Evolutionary conservation across 768 basidiomycete species (phyloP), one percentile per base, ranked within the genome.

Genomic region (Termitomyces sp.): DNA sequence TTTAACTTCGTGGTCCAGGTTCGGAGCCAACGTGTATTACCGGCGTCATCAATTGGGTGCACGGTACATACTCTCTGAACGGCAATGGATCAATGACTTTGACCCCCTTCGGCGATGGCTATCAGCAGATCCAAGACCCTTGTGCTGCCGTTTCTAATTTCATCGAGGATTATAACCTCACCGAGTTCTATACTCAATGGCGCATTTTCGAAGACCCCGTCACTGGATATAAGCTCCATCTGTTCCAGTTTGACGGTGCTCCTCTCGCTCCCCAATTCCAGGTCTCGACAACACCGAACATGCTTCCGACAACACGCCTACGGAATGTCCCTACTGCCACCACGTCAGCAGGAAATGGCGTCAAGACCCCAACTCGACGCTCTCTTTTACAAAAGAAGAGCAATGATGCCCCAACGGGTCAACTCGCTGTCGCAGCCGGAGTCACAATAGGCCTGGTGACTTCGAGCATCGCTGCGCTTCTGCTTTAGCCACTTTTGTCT

Each of bases 91-190:
- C 93, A 10, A 82, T 98, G 57, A 68, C 80, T 41, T 73, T 93
- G 65, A 72, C 67, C 3, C 91, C 94, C 1, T 80, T 93, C 60
- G 81, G 78, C 17, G 96, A 99, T 68, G 96, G 96, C 15, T 91
- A 84, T 72, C 93, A 97, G 69, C 95, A 96, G 76, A 80, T 98
- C 41, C 94, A 99, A 75, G 89, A 95, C 62, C 88, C 94, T 0
- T 99, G 96, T 66, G 89, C 88, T 1, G 90, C 94, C 10, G 76
- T 81, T 10, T 93, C 94, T 30, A 92, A 94, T 68, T 87, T 95
- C 67, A 83, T 98, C 64, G 85, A 94, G 65, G 68, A 75, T 46
- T 98, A 94, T 80, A 89, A 91, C 73, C 67, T 79, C 60, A 87
- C 85, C 12, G 90, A 92, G 66, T 68, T 83, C 50, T 87, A 83